Conservation (phyloP, 1,284 basidiomycete genomes). For the Cystobasidium slooffiae region DNA sequence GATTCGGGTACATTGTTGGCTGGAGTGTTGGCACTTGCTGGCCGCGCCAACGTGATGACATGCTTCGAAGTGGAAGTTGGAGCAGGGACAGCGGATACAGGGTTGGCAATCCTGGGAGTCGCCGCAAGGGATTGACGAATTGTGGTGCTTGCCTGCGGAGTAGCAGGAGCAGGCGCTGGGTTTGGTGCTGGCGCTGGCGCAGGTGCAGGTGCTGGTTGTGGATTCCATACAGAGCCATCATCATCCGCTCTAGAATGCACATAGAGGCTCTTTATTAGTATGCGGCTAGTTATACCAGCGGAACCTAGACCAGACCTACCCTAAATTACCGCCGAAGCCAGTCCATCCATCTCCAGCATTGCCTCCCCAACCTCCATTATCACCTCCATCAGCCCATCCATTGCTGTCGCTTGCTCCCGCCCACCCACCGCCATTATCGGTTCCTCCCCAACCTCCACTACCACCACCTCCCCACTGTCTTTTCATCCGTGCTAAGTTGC, state of each 20-base stretch:
- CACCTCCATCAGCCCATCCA: neutral
- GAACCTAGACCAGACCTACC: too few relatives aligned
- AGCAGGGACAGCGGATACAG: neutral
- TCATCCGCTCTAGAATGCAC: neutral
- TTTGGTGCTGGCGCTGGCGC: neutral
- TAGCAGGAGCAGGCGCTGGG: neutral
- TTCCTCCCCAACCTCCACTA: neutral
- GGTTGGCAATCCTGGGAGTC: neutral
- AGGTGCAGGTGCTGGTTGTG: neutral
- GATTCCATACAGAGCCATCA: neutral
- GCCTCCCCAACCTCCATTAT: neutral
- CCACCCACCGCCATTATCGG: neutral
- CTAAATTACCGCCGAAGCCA: neutral
- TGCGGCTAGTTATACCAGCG: too few relatives aligned
- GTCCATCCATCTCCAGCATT: neutral
- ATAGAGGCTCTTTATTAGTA: neutral
- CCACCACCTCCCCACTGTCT: neutral
- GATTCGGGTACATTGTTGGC: too few relatives aligned
- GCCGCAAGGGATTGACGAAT: neutral
- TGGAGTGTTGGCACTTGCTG: neutral
- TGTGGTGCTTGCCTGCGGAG: neutral
- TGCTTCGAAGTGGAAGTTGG: neutral
- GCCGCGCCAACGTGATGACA: neutral
- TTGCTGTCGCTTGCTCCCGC: neutral
- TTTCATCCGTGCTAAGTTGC: neutral